Evolutionary conservation across 768 basidiomycete species (phyloP), one percentile per base, ranked within the genome.

Genomic region (Mrakia hoshinonis): DNA sequence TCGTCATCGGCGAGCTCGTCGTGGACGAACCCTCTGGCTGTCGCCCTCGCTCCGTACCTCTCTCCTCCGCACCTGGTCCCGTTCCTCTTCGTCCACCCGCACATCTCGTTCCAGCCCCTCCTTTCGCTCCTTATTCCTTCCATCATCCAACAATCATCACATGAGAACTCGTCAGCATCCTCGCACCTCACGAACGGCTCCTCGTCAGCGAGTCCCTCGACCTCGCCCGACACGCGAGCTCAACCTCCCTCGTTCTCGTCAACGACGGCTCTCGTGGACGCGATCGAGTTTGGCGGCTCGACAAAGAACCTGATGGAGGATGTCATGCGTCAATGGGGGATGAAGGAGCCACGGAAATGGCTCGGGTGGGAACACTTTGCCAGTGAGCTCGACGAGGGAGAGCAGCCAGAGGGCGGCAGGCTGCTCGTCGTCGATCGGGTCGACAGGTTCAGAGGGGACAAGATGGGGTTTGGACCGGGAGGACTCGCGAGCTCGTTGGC

Each of bases 331-430:
- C 67, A 68, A 26, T 68, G 67, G 67, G 39, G 24, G 26, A 36
- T 68, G 26, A 31, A 34, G 7, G 22, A 24, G 18, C 54, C 13
- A 15, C 20, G 31, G 26, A 68, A 68, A 20, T 58, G 58, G 54
- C 51, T n/a, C 7, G 58, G 65, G 3, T 72, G 70, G 70, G 70
- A 72, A 47, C 24, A 38, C 58, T 67, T 72, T 26, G 36, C 67
- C 48, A 38, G 55, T 24, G 48, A 48, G 46, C 66, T 72, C 4
- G 60, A 72, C 15, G 26, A 51, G 18, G 26, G 43, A 7, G 58
- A 26, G 7, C 38, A 3, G 15, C n/a, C 18, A 7, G 31, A 60
- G 22, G 47, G 13, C 22, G 52, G 70, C 5, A 31, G 65, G 18
- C 26, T 72, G 36, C 65, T 72, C 11, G 58, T 72, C 66, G 39